Percentiles rank a stretch among this genome's conserved stretches.
phyloP scores from a whole-genome alignment of 75 land plant species.

The Selaginella tamariscina region DNA sequence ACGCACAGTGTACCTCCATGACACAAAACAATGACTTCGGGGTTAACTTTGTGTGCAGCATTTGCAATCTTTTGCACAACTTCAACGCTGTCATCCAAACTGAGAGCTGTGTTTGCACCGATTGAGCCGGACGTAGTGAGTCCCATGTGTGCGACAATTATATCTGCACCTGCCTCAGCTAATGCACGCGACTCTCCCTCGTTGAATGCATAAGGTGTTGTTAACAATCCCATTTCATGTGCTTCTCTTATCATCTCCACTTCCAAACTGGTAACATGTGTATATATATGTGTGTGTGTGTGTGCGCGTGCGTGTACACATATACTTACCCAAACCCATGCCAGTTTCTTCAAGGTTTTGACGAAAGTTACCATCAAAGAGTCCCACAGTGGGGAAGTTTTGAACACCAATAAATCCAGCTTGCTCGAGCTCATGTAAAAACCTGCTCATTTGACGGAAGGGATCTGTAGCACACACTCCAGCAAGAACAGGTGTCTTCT shows the following conservation, averaged over 20 bases:
- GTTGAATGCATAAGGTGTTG: slow-evolving; percentile 96
- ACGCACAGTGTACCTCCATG: slow-evolving; percentile 79
- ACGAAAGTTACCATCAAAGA: slow-evolving; percentile 95
- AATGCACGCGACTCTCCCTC: slow-evolving; percentile 66
- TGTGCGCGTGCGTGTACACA: too few relatives aligned
- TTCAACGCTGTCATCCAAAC: slow-evolving; percentile 67
- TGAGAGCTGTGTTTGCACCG: slow-evolving; percentile 79
- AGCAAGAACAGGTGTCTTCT: slow-evolving; percentile 84
- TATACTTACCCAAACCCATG: slow-evolving; percentile 77
- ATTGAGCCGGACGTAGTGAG: slow-evolving; percentile 93
- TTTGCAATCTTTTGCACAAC: slow-evolving; percentile 92
- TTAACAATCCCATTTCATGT: slow-evolving; percentile 77
- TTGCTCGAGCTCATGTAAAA: slow-evolving; percentile 68
- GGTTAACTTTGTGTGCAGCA: slow-evolving; percentile 66
- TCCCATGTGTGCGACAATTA: slow-evolving; percentile 99
- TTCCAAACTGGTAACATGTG: slow-evolving; percentile 51
- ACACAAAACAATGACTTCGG: slow-evolving; percentile 70
- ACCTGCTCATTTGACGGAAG: slow-evolving; percentile 78
- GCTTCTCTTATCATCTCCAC: slow-evolving; percentile 88
- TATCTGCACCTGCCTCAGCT: slow-evolving; percentile 96
- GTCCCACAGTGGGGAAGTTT: slow-evolving; percentile 97
- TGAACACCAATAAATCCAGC: slow-evolving; percentile 90
- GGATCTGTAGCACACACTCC: slow-evolving; percentile 99
- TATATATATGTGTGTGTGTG: too few relatives aligned
- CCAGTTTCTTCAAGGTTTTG: slow-evolving; percentile 98